Evolutionary conservation across 2,329 filamentous ascomycete species (phyloP).

Genomic region (Neurospora sp.): DNA sequence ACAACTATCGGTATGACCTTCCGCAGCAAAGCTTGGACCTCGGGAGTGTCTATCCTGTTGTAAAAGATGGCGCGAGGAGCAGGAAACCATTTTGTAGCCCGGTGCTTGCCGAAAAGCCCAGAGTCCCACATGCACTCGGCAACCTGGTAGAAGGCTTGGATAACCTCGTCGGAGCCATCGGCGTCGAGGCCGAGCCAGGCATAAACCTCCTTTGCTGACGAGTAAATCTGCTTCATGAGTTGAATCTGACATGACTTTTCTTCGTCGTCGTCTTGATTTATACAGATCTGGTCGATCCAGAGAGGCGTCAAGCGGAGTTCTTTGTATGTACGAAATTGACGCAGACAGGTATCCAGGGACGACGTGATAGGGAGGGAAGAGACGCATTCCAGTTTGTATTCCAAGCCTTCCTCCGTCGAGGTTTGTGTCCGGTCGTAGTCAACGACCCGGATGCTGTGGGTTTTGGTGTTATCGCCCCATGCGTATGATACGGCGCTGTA

Average conservation of each 20-base stretch:
- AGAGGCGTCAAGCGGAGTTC: background rate
- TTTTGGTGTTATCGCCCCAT: background rate
- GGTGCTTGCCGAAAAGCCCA: background rate
- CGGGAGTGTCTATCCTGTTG: background rate
- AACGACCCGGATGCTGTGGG: background rate
- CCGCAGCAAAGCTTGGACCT: background rate
- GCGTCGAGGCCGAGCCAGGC: constrained; percentile 10
- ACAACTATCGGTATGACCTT: background rate
- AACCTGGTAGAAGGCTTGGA: background rate
- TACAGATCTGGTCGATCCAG: constrained; percentile 11
- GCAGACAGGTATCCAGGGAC: background rate
- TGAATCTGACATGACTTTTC: constrained; percentile 9
- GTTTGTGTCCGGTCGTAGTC: background rate
- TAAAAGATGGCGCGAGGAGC: background rate
- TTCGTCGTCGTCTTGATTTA: constrained; percentile 5
- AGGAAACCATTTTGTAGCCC: background rate
- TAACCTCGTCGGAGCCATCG: background rate
- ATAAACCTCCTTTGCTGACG: constrained; percentile 3
- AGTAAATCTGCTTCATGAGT: constrained; percentile 11
- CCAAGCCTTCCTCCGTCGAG: background rate
- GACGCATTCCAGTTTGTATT: background rate
- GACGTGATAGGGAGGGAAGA: background rate
- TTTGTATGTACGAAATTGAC: background rate
- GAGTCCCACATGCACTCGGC: background rate
- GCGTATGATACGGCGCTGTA: background rate